Percentiles rank a stretch among this genome's conserved stretches.
phyloP scores from a whole-genome alignment of 2,329 filamentous ascomycete species.

The Coleophoma eucalyptorum region DNA sequence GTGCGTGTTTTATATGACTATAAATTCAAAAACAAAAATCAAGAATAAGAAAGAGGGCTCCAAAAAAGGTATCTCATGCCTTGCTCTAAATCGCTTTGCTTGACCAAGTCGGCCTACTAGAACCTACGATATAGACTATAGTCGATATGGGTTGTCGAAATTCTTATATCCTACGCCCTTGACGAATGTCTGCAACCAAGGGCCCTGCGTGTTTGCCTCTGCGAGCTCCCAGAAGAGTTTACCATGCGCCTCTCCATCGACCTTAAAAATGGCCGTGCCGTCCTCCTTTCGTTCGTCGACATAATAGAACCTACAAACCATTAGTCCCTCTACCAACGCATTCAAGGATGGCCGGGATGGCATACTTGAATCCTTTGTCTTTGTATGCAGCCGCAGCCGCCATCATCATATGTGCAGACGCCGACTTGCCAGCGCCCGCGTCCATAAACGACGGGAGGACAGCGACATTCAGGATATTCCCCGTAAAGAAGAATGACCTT shows the following conservation, averaged over 20 bases:
- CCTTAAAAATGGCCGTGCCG: slow-evolving; percentile 28
- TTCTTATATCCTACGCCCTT: slow-evolving; percentile 36
- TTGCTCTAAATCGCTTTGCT: too few relatives aligned
- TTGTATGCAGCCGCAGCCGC: slow-evolving; percentile 30
- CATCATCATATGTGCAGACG: slow-evolving; percentile 27
- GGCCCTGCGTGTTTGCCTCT: slow-evolving; percentile 34
- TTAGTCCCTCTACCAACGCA: slow-evolving; percentile 2
- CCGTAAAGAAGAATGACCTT: slow-evolving; percentile 40
- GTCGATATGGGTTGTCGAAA: slow-evolving; percentile 15
- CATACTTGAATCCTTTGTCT: slow-evolving; percentile 25
- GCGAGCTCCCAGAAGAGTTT: slow-evolving; percentile 35
- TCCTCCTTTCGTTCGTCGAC: slow-evolving; percentile 43
- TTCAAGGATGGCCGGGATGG: background rate
- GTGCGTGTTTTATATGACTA: too few relatives aligned
- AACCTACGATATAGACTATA: too few relatives aligned
- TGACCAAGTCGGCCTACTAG: too few relatives aligned
- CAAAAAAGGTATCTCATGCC: too few relatives aligned
- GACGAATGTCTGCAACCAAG: slow-evolving; percentile 43
- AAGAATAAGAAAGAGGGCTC: too few relatives aligned
- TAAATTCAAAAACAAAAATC: too few relatives aligned
- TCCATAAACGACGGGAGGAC: slow-evolving; percentile 28
- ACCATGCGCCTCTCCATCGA: slow-evolving; percentile 38
- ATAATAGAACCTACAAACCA: slow-evolving; percentile 42
- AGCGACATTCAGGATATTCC: slow-evolving; percentile 34
- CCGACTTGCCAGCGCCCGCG: slow-evolving; percentile 37